phyloP scores from a whole-genome alignment of 306 rosid species.

The Rosa chinensis region DNA sequence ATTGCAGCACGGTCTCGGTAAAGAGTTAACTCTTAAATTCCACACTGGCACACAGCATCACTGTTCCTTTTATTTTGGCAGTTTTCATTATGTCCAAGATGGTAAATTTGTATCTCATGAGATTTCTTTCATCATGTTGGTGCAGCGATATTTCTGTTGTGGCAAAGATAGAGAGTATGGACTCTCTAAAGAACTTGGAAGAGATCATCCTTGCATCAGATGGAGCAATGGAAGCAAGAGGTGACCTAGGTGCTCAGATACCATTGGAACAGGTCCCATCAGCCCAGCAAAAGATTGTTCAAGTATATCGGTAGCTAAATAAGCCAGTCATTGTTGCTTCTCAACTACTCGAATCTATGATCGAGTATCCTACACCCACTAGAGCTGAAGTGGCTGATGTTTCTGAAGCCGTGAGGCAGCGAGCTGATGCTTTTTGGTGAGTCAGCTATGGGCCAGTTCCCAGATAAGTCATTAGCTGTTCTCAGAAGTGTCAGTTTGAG shows the following conservation, averaged over 20 bases:
- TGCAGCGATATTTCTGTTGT: slow-evolving; percentile 79
- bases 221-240: slow-evolving; percentile 99
- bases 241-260: slow-evolving; percentile 98
- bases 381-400: slow-evolving; percentile 99
- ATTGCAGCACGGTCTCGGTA: slow-evolving; percentile 93
- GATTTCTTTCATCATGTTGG: slow-evolving; percentile 18
- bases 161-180: slow-evolving; percentile 96
- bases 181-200: slow-evolving; percentile 93
- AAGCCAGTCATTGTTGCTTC: too few species aligned
- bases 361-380: slow-evolving; percentile 97
- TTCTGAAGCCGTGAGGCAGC: slow-evolving; percentile 99
- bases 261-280: too few species aligned
- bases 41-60: not conserved
- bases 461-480: too few species aligned
- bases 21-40: not conserved
- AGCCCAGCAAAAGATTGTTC: too few species aligned
- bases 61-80: not conserved
- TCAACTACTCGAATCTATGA: too few species aligned
- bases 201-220: slow-evolving; percentile 89
- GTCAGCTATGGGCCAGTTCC: slow-evolving; percentile 99
- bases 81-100: slow-evolving; percentile 4
- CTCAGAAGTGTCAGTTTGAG: too few species aligned
- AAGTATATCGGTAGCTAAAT: too few species aligned
- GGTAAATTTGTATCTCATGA: slow-evolving; percentile 8
- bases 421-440: slow-evolving; percentile 99